phyloP scores from a whole-genome alignment of 1,284 basidiomycete species.

The Moniliella sp. region DNA sequence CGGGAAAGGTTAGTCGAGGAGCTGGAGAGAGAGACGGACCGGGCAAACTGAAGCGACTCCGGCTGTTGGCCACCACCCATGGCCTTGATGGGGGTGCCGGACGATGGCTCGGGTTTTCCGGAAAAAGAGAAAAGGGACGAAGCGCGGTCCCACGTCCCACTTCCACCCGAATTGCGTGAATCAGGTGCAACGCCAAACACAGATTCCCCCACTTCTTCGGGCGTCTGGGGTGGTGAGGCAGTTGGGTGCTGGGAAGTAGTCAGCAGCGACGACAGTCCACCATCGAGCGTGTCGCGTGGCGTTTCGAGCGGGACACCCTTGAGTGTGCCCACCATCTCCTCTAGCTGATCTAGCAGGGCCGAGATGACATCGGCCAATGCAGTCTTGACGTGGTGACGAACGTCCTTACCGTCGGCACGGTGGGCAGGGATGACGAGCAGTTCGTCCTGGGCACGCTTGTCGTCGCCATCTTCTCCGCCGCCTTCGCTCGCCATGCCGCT shows the following conservation, averaged over 20 bases:
- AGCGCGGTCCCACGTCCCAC: no score
- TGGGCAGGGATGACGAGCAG: conserved; percentile 28
- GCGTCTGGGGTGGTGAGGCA: neutral
- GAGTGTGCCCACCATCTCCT: conserved; percentile 12
- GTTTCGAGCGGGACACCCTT: conserved; percentile 26
- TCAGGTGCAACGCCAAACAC: no score
- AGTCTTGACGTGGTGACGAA: conserved; percentile 26
- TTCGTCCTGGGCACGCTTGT: conserved; percentile 11
- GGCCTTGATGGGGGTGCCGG: neutral
- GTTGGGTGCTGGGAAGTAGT: neutral
- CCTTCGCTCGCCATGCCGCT: neutral
- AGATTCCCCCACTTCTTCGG: neutral
- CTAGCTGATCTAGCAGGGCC: conserved; percentile 18
- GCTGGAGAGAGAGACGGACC: no score
- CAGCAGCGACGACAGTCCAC: conserved; percentile 3
- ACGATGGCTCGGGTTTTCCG: no score
- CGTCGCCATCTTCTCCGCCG: conserved; percentile 4
- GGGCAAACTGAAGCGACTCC: no score
- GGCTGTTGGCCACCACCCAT: neutral
- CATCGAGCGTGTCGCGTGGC: conserved; percentile 27
- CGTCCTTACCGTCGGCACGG: conserved; percentile 24
- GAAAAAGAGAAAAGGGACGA: no score
- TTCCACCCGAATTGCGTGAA: no score
- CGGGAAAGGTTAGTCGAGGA: no score
- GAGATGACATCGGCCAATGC: conserved; percentile 20